A percentile compares a stretch with the other conserved stretches of the same genome.
Conservation (phyloP, 129 eudicot genomes). For the Smallanthus sonchifolius region DNA sequence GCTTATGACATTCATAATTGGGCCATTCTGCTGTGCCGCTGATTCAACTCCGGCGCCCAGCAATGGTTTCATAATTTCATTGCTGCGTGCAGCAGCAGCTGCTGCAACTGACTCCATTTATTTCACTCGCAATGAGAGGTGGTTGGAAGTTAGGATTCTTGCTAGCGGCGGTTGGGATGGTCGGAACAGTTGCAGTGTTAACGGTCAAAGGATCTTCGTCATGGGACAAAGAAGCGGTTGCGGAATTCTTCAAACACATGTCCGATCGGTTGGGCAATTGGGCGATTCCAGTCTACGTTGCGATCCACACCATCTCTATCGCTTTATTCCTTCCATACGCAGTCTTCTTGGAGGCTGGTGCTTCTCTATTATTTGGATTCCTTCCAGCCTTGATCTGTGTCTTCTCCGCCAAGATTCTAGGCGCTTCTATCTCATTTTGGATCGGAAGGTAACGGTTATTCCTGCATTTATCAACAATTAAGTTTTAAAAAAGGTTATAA, state of each 20-base stretch:
- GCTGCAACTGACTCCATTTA: no score
- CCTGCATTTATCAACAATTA: no score
- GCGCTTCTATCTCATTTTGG: conserved; percentile 85
- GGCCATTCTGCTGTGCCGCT: not conserved
- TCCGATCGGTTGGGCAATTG: conserved; percentile 24
- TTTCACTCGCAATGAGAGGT: no score
- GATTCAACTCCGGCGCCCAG: not conserved
- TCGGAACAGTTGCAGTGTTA: no score
- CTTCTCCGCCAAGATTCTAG: conserved; percentile 86
- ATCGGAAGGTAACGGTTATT: no score
- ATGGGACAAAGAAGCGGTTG: not conserved
- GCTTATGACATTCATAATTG: not conserved
- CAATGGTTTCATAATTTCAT: no score
- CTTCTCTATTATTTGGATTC: conserved; percentile 88
- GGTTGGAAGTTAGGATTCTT: no score
- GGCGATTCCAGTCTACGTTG: conserved; percentile 93
- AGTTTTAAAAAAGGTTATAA: no score
- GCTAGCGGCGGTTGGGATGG: no score
- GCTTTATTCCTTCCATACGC: conserved; percentile 83
- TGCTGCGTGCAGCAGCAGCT: no score
- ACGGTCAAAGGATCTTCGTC: no score
- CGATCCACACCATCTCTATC: conserved; percentile 63
- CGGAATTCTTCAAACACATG: not conserved
- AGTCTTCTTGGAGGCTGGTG: conserved; percentile 90
- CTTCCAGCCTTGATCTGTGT: conserved; percentile 83